Conservation (phyloP, 1,284 basidiomycete species). For the Marasmius fiardii region DNA sequence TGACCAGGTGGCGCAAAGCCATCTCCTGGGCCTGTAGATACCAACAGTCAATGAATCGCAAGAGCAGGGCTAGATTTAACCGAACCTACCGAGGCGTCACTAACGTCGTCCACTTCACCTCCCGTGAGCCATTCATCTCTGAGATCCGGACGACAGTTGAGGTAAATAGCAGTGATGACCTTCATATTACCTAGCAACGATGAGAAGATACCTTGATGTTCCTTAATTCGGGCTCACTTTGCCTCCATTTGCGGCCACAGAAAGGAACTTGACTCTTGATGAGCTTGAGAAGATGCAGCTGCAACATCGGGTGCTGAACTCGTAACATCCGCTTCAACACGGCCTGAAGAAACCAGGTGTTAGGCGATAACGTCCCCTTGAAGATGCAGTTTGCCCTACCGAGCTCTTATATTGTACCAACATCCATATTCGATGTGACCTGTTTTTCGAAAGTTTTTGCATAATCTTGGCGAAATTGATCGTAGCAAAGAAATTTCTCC, state of each 20-base stretch:
- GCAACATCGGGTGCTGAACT: slow-evolving; percentile 92
- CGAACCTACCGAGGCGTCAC: slow-evolving; percentile 67
- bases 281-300: slow-evolving; percentile 95
- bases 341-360: slow-evolving; percentile 48
- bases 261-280: slow-evolving; percentile 99
- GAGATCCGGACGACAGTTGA: slow-evolving; percentile 94
- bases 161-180: slow-evolving; percentile 97
- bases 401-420: slow-evolving; percentile 98
- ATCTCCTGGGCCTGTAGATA: slow-evolving; percentile 84
- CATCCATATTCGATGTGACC: slow-evolving; percentile 93
- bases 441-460: slow-evolving; percentile 95
- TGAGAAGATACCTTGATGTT: slow-evolving; percentile 4
- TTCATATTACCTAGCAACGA: slow-evolving; percentile 91
- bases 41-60: neutral
- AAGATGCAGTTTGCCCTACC: slow-evolving; percentile 41
- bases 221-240: slow-evolving; percentile 59
- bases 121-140: slow-evolving; percentile 98
- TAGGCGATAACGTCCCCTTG: slow-evolving; percentile 10
- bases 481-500: slow-evolving; percentile 98
- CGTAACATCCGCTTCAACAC: slow-evolving; percentile 93
- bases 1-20: slow-evolving; percentile 90
- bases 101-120: slow-evolving; percentile 87
- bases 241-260: slow-evolving; percentile 97
- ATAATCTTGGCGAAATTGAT: slow-evolving; percentile 98
- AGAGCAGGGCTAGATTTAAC: neutral